phyloP scores from a whole-genome alignment of 2,329 filamentous ascomycete genomes.

The Tothia fuscella region DNA sequence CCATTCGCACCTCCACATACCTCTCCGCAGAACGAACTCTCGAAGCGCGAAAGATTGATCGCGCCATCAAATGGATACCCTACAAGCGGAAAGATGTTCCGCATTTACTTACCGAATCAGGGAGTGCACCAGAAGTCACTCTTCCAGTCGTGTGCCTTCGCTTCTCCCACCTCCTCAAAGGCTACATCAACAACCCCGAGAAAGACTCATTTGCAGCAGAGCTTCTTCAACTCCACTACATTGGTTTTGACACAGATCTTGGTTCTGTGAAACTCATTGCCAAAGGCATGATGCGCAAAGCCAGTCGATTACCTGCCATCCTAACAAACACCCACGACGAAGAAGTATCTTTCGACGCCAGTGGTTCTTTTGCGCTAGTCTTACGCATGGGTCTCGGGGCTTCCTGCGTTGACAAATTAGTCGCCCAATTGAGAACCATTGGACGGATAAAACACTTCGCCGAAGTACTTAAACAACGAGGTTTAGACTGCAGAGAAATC shows the following conservation, averaged over 20 bases:
- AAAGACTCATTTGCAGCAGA: conserved; percentile 4
- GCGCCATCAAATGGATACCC: too few species aligned
- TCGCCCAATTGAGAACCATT: conserved; percentile 51
- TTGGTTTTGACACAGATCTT: conserved; percentile 5
- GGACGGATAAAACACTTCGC: conserved; percentile 61
- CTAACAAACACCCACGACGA: conserved; percentile 37
- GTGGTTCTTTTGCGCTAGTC: conserved; percentile 51
- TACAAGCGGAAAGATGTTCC: too few species aligned
- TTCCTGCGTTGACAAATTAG: conserved; percentile 47
- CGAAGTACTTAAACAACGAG: conserved; percentile 48
- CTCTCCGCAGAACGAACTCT: too few species aligned
- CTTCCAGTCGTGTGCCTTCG: conserved; percentile 1
- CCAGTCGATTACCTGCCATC: conserved; percentile 27
- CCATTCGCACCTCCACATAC: too few species aligned
- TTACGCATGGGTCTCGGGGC: conserved; percentile 47
- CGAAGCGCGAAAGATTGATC: too few species aligned
- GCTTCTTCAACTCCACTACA: conserved; percentile 5
- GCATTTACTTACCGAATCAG: too few species aligned
- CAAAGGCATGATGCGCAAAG: conserved; percentile 25
- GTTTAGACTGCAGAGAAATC: conserved; percentile 46
- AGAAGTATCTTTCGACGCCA: conserved; percentile 50
- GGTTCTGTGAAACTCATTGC: conserved; percentile 13
- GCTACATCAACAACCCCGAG: not conserved
- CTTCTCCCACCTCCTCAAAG: conserved; percentile 4
- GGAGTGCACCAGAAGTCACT: too few species aligned